Evolutionary conservation across 495 filamentous ascomycete genomes (phyloP), one percentile per base, ranked within the genome.

Genomic region (Penicillium diatomitis): DNA sequence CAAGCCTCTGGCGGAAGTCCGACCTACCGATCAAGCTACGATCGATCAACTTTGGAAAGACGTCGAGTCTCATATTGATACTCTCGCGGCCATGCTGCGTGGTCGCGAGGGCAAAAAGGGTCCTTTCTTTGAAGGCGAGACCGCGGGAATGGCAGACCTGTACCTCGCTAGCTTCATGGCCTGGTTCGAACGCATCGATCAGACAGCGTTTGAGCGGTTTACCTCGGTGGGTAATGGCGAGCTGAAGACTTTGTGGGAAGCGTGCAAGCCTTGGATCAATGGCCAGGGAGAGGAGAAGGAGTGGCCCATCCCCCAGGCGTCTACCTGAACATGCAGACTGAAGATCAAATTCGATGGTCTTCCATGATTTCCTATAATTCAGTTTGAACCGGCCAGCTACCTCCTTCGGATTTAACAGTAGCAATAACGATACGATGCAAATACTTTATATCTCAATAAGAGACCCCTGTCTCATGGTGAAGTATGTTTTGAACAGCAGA

Each of bases 281-380:
- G 65, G 63, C 0, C 60, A 66, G 47, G 65, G 65, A 0, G 61
- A 58, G 32, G 63, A 68, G 36, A 68, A 51, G 50, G 61, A 68
- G 38, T 64, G 62, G 58, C 47, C 51, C 33, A 44, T 65, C 46
- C 46, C 58, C 20, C 45, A 47, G 41, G 52, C 46, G 7, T 8
- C 10, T 8, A 31, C 12, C 38, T 46, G 12, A 41, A 11, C 20
- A 20, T 0, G 20, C 20, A 2, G 20, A 2, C 20, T 20, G 20
- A 20, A 20, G 20, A 20, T 20, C 20, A 2, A 20, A 20, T 20
- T 20, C 20, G 20, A 20, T 20, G 20, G 20, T 20, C 20, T 20
- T 5, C 6, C 5, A 6, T 29, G 8, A 30, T 30, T 28, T n/a
- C 20, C 20, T 20, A 20, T 20, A 20, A 20, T 20, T 20, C 20